Base-by-base conservation (phyloP, 1,284 basidiomycete genomes). In the Pterula multifida region DNA sequence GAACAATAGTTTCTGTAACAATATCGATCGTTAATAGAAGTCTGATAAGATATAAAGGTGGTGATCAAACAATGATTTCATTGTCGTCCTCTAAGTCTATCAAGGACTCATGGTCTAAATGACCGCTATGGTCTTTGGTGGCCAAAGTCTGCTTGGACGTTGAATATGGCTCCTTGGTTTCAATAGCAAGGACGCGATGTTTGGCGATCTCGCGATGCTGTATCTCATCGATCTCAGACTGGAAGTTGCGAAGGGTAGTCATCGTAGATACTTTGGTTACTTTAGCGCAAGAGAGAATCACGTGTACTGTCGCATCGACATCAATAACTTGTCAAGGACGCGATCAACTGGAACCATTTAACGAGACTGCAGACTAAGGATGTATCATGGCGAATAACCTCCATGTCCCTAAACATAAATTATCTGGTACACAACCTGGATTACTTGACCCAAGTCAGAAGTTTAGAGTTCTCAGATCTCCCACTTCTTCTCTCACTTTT, bases 211-310 rank as follows among this genome's bases (percentile, higher is more conserved):
- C 81, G 48, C 78, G 75, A 55, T 73, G 67, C 51, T 78, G 76
- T 59, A 87, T 82, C 56, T 81, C 74, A 54, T 87, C 79, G 53
- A 88, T 88, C 64, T 86, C 83, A 57, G 65, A 72, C 63, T 88
- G 85, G 61, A 88, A 88, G 49, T 69, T 77, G 48, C 75, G 76
- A 59, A 88, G 66, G 51, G 70, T 76, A 26, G 81, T 74, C 53
- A 50, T 57, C 28, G n/a, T n/a, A n/a, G n/a, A n/a, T n/a, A n/a
- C n/a, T n/a, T n/a, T n/a, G n/a, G n/a, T 28, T 32, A 48, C 36
- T 19, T 57, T 15, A 61, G 46, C n/a, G 48, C 50, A 23, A 23
- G 12, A 9, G 3, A 26, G 21, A 9, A 4, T 22, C 22, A 26
- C 3, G 9, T 35, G 32, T 11, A n/a, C n/a, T 35, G n/a, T n/a